Conservation (phyloP, 2,329 filamentous ascomycete species). For the Penicillium sp. region DNA sequence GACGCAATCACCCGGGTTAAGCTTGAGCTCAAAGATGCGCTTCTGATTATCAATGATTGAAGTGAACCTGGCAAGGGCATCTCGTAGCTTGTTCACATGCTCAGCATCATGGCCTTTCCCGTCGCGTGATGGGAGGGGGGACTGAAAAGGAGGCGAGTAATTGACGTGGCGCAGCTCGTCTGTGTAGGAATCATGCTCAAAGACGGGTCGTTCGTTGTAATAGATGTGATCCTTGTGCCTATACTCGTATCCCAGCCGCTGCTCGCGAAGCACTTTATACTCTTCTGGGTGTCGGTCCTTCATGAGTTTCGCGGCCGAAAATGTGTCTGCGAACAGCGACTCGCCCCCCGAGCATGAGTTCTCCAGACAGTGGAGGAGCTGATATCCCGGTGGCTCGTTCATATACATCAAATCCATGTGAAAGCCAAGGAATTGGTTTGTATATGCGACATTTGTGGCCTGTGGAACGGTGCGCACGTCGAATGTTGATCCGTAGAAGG, state of each 20-base stretch:
- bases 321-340: conserved; percentile 79
- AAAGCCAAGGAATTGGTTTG: conserved; percentile 73
- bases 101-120: background rate
- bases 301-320: conserved; percentile 53
- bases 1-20: conserved; percentile 80
- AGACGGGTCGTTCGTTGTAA: conserved; percentile 55
- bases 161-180: conserved; percentile 49
- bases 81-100: conserved; percentile 11
- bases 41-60: conserved; percentile 56
- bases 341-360: conserved; percentile 78
- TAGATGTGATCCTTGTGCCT: conserved; percentile 64
- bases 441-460: conserved; percentile 92
- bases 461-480: conserved; percentile 78
- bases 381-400: conserved; percentile 71
- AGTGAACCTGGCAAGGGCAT: conserved; percentile 60
- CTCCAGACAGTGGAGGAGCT: conserved; percentile 84
- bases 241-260: conserved; percentile 64
- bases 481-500: conserved; percentile 90
- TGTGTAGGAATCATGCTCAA: conserved; percentile 39
- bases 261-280: conserved; percentile 41
- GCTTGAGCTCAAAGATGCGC: conserved; percentile 64
- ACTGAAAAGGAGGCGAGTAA: conserved; percentile 82
- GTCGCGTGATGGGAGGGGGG: conserved; percentile 40
- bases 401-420: conserved; percentile 96
- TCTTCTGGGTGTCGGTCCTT: background rate